Evolutionary conservation across 345 rosid genomes (phyloP).

Genomic region (Schrenkiella parvula): DNA sequence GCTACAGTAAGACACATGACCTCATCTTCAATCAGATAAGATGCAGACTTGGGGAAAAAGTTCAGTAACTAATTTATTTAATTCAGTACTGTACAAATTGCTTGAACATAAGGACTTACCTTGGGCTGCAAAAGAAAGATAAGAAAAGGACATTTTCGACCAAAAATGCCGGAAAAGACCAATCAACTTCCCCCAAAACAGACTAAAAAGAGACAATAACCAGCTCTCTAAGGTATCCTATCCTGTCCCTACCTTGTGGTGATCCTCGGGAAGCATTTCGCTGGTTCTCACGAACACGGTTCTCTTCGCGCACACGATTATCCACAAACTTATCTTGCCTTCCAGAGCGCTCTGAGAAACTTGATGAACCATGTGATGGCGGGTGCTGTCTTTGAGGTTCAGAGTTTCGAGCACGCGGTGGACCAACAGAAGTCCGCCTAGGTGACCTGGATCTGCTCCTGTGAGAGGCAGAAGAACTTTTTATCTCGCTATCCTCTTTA

Average conservation of each 20-base stretch:
- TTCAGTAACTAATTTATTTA: slow-evolving; percentile 54
- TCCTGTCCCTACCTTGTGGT: slow-evolving; percentile 98
- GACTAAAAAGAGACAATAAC: slow-evolving; percentile 44
- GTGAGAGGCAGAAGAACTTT: slow-evolving; percentile 59
- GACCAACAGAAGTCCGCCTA: slow-evolving; percentile 56
- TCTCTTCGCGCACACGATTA: slow-evolving; percentile 61
- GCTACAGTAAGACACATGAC: slow-evolving; percentile 47
- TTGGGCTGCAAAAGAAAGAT: slow-evolving; percentile 71
- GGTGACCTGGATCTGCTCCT: slow-evolving; percentile 89
- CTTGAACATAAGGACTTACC: slow-evolving; percentile 94
- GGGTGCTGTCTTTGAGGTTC: slow-evolving; percentile 59
- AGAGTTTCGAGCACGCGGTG: slow-evolving; percentile 54
- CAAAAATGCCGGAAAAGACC: slow-evolving; percentile 17
- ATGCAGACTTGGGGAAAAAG: slow-evolving; percentile 45
- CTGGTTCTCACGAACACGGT: slow-evolving; percentile 50
- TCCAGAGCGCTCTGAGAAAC: slow-evolving; percentile 59
- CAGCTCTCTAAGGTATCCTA: slow-evolving; percentile 67
- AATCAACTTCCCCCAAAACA: slow-evolving; percentile 37
- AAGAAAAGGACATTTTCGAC: slow-evolving; percentile 37
- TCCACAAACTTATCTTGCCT: slow-evolving; percentile 71
- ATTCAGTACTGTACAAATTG: slow-evolving; percentile 59
- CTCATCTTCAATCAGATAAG: slow-evolving; percentile 46
- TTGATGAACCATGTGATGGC: slow-evolving; percentile 52
- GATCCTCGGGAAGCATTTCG: slow-evolving; percentile 71
- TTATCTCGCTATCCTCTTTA: slow-evolving; percentile 66